A percentile compares a stretch with the other conserved stretches of the same genome.
Evolutionary conservation across 495 filamentous ascomycete species (phyloP).

Genomic region (Penicillium canariense): DNA sequence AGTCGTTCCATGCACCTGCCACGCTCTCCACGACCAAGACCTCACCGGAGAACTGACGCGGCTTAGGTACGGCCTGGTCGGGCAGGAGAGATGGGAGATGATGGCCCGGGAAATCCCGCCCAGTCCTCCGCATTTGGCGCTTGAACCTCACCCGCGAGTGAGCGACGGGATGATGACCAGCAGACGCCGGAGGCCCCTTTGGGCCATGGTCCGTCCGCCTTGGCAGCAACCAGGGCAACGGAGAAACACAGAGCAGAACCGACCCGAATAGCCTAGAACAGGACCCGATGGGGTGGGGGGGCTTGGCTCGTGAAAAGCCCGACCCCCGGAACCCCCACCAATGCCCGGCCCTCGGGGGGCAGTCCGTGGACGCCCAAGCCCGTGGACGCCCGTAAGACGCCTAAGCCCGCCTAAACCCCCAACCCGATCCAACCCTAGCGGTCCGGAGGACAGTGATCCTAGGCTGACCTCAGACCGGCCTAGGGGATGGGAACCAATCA

Average conservation of each 20-base stretch:
- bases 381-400: not conserved
- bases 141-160: conserved; percentile 2
- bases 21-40: not conserved
- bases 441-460: conserved; percentile 22
- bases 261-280: too few species aligned
- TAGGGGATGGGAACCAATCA: not conserved
- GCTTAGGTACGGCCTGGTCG: not conserved
- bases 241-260: too few species aligned
- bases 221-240: conserved; percentile 5
- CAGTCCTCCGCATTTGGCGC: conserved; percentile 5
- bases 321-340: too few species aligned
- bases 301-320: too few species aligned
- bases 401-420: not conserved
- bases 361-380: not conserved
- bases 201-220: conserved; percentile 1
- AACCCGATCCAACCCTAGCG: not conserved
- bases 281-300: too few species aligned
- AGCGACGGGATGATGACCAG: not conserved
- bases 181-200: not conserved
- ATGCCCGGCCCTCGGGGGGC: too few species aligned
- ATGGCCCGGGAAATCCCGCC: conserved; percentile 2
- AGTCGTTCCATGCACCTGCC: not conserved
- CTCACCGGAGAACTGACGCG: conserved; percentile 1
- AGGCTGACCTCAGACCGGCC: too few species aligned
- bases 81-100: too few species aligned